Percentiles rank a stretch among this genome's conserved stretches.
These are phyloP conservation scores for Marasmius sp. DNA, from an alignment of 1,284 basidiomycete species.

Conservation along the genomic window DNA sequence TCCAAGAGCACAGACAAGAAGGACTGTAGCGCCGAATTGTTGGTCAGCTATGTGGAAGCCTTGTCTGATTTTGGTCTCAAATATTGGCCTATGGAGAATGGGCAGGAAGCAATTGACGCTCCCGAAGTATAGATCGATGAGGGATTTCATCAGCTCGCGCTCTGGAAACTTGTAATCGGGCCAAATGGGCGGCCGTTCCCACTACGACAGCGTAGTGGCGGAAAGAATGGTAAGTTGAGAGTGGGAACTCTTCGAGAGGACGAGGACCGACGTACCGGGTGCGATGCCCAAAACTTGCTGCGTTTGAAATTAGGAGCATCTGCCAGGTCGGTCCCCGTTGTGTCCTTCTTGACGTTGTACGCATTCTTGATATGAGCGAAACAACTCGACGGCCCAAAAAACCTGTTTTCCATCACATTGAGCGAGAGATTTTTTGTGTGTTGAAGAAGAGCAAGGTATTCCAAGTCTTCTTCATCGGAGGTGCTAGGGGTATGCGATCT, in stretches of 20 bases:
- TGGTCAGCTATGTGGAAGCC: slow-evolving; percentile 37
- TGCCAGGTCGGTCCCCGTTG: not conserved
- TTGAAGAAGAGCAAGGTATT: not conserved
- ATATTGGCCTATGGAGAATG: slow-evolving; percentile 45
- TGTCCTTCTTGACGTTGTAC: not conserved
- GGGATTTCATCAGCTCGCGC: slow-evolving; percentile 33
- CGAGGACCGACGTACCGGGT: not conserved
- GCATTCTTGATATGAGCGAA: not conserved
- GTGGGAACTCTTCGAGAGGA: not conserved
- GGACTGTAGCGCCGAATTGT: slow-evolving; percentile 43
- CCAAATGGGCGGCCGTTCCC: not conserved
- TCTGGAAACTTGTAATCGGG: slow-evolving; percentile 23
- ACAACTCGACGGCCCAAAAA: not conserved
- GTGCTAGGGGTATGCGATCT: not conserved
- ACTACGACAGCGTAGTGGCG: not conserved
- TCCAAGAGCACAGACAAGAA: slow-evolving; percentile 49
- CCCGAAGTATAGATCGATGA: slow-evolving; percentile 48
- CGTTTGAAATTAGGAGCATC: not conserved
- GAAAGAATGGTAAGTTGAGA: not conserved
- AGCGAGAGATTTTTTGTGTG: slow-evolving; percentile 2
- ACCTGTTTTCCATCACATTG: slow-evolving; percentile 2
- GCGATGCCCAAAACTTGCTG: slow-evolving; percentile 1
- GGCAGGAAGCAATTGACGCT: slow-evolving; percentile 39
- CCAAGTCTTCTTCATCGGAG: slow-evolving; percentile 1
- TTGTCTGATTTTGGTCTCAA: slow-evolving; percentile 36